A percentile compares a stretch with the other conserved stretches of the same genome.
phyloP scores from a whole-genome alignment of 805 yeast species.

The Suhomyces sp. region DNA sequence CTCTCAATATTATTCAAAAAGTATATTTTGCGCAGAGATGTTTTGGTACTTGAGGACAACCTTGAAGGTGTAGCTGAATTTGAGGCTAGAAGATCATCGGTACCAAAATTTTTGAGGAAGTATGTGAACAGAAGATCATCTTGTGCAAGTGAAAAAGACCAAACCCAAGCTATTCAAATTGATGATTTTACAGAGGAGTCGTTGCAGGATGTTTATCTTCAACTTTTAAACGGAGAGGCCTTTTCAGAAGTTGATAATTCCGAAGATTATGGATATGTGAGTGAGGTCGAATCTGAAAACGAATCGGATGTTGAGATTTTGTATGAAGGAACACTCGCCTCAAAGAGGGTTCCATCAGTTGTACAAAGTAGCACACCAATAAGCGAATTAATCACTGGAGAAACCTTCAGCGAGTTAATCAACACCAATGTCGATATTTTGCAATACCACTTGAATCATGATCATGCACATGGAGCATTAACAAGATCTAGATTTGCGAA shows the following conservation, averaged over 20 bases:
- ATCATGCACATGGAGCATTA: conserved; percentile 20
- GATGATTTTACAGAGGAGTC: conserved; percentile 19
- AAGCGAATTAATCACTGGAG: conserved; percentile 25
- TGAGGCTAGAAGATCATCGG: conserved; percentile 9
- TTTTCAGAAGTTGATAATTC: conserved; percentile 41
- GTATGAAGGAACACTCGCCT: too few relatives aligned
- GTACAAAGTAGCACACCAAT: too few relatives aligned
- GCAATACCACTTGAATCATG: conserved; percentile 26
- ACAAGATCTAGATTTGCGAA: conserved; percentile 34
- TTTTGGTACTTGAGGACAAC: background rate
- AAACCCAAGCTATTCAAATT: conserved; percentile 3
- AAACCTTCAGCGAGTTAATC: conserved; percentile 27
- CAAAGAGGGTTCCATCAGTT: too few relatives aligned
- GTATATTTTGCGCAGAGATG: conserved; percentile 1
- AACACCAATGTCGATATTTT: conserved; percentile 19
- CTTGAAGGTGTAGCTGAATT: too few relatives aligned
- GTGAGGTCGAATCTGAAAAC: conserved; percentile 9
- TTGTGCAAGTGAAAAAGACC: conserved; percentile 12
- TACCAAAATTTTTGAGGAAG: conserved; percentile 29
- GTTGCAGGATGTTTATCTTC: conserved; percentile 20
- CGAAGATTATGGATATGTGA: conserved; percentile 21
- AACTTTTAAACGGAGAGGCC: conserved; percentile 24
- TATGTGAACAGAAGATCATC: conserved; percentile 28
- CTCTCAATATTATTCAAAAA: background rate
- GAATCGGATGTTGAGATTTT: conserved; percentile 4